These are phyloP conservation scores for Fusarium nurragi DNA, from an alignment of 2,329 filamentous ascomycete genomes.

Conservation along the genomic window DNA sequence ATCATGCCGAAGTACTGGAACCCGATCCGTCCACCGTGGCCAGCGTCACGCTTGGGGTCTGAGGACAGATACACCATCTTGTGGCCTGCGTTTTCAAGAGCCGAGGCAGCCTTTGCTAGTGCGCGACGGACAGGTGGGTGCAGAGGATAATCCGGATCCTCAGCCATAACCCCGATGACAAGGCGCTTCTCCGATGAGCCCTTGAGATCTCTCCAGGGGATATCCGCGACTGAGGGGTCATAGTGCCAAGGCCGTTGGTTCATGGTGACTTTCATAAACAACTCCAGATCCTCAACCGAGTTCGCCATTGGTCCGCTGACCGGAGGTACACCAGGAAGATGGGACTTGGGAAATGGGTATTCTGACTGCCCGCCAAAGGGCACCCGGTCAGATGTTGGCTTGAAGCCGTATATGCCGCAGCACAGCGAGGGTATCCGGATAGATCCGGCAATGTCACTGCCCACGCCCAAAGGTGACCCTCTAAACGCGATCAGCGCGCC, in stretches of 20 bases:
- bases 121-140: conserved; percentile 61
- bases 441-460: conserved; percentile 54
- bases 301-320: conserved; percentile 56
- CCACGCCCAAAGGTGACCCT: conserved; percentile 42
- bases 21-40: conserved; percentile 27
- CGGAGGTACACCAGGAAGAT: conserved; percentile 46
- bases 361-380: conserved; percentile 48
- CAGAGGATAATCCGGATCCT: conserved; percentile 58
- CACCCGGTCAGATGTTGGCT: conserved; percentile 66
- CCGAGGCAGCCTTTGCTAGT: conserved; percentile 52
- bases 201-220: conserved; percentile 56
- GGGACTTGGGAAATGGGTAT: conserved; percentile 27
- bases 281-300: conserved; percentile 45
- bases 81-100: conserved; percentile 56
- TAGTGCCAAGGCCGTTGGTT: conserved; percentile 55
- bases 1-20: conserved; percentile 35
- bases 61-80: conserved; percentile 50
- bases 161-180: conserved; percentile 59
- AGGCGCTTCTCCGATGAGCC: conserved; percentile 12
- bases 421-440: conserved; percentile 63
- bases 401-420: conserved; percentile 65
- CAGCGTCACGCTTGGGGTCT: conserved; percentile 27
- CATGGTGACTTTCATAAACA: conserved; percentile 52
- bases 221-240: conserved; percentile 53
- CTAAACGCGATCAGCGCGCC: conserved; percentile 34